Conservation (phyloP, 345 rosid genomes). For the Hibiscus syriacus region DNA sequence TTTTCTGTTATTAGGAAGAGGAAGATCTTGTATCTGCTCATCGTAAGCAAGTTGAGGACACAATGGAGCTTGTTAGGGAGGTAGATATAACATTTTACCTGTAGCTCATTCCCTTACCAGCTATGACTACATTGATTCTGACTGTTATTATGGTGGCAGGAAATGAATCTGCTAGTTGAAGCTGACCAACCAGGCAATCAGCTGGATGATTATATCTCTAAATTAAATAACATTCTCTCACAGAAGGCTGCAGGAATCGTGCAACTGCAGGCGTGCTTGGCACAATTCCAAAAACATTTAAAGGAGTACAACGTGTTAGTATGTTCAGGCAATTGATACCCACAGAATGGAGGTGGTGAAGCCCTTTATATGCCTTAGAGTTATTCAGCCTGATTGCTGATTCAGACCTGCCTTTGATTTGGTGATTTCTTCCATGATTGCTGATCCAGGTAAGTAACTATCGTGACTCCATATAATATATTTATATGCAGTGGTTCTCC, state of each 20-base stretch:
- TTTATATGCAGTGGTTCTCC: neutral
- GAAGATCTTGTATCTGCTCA: constrained; percentile 57
- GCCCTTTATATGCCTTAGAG: neutral
- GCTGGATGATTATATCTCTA: constrained; percentile 42
- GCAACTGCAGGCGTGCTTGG: constrained; percentile 42
- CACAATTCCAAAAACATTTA: constrained; percentile 45
- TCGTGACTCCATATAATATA: neutral
- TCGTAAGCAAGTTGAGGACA: constrained; percentile 48
- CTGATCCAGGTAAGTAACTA: neutral
- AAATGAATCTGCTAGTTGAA: constrained; percentile 52
- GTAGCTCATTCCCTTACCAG: neutral
- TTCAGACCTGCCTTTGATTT: neutral
- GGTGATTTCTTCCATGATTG: neutral
- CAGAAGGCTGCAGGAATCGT: constrained; percentile 54
- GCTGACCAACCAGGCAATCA: constrained; percentile 62
- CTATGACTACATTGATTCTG: neutral
- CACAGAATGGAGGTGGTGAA: neutral
- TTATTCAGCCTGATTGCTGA: neutral
- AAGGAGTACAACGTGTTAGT: constrained; percentile 40
- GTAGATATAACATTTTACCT: constrained; percentile 14
- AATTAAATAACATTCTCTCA: constrained; percentile 42
- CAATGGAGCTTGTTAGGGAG: constrained; percentile 46
- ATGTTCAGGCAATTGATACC: constrained; percentile 21
- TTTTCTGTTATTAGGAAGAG: constrained; percentile 34
- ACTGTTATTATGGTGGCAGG: constrained; percentile 28